phyloP scores from a whole-genome alignment of 1,139 yeast genomes.

The Hansenula lynferdii region DNA sequence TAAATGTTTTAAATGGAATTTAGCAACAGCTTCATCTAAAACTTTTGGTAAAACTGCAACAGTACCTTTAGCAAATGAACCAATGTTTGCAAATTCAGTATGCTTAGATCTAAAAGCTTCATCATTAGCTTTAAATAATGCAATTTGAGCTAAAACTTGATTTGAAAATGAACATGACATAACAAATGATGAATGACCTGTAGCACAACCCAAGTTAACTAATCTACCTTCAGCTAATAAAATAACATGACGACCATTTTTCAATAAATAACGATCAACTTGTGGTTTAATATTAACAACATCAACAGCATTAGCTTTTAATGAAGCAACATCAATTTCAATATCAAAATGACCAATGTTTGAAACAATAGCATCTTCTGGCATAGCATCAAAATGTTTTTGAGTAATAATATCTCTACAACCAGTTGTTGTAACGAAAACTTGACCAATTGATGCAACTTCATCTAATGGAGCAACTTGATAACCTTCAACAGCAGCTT shows the following conservation, averaged over 20 bases:
- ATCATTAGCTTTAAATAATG: slow-evolving; percentile 90
- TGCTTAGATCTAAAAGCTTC: slow-evolving; percentile 70
- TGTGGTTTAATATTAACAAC: slow-evolving; percentile 98
- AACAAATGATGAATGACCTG: slow-evolving; percentile 99
- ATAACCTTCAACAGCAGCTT: slow-evolving; percentile 99
- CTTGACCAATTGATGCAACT: slow-evolving; percentile 92
- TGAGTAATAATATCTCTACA: slow-evolving; percentile 97
- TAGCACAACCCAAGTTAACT: slow-evolving; percentile 99
- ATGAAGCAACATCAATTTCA: slow-evolving; percentile 99
- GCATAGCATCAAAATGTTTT: slow-evolving; percentile 86
- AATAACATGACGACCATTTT: slow-evolving; percentile 90
- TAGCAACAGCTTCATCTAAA: slow-evolving; percentile 98
- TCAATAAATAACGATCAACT: slow-evolving; percentile 95
- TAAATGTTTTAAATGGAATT: slow-evolving; percentile 93
- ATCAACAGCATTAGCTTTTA: slow-evolving; percentile 84
- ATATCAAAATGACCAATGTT: slow-evolving; percentile 99
- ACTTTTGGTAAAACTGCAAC: slow-evolving; percentile 98
- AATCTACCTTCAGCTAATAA: slow-evolving; percentile 99
- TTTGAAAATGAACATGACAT: slow-evolving; percentile 99
- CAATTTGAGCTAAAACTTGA: slow-evolving; percentile 99
- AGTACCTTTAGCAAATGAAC: slow-evolving; percentile 78
- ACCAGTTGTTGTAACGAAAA: slow-evolving; percentile 99
- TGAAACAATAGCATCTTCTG: slow-evolving; percentile 99
- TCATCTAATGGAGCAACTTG: slow-evolving; percentile 97
- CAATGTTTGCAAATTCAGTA: slow-evolving; percentile 92